Evolutionary conservation across 805 yeast genomes (phyloP).

Genomic region (Candida germanica): DNA sequence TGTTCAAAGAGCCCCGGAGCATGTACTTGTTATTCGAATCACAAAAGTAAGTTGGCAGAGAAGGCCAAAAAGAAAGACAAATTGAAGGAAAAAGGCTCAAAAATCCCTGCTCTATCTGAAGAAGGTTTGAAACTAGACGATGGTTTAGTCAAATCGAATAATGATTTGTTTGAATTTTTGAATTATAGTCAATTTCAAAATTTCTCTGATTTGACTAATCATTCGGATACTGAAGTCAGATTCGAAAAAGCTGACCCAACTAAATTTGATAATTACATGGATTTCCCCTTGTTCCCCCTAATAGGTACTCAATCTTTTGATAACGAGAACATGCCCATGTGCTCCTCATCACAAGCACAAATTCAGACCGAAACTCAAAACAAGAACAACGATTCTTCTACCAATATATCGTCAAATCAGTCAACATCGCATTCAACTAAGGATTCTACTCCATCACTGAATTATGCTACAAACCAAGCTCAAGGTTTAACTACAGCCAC

Average conservation of each 20-base stretch:
- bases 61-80: conserved; percentile 8
- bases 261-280: conserved; percentile 4
- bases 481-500: not conserved
- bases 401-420: not conserved
- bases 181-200: conserved; percentile 2
- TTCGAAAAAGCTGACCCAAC: not conserved
- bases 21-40: conserved; percentile 37
- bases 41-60: conserved; percentile 10
- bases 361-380: not conserved
- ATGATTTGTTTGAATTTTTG: conserved; percentile 8
- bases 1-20: conserved; percentile 37
- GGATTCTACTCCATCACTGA: conserved; percentile 4
- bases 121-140: conserved; percentile 3
- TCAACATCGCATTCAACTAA: not conserved
- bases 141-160: conserved; percentile 7
- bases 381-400: not conserved
- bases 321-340: conserved; percentile 33
- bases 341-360: conserved; percentile 12
- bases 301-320: conserved; percentile 39
- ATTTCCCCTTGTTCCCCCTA: conserved; percentile 41
- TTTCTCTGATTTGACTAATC: conserved; percentile 19
- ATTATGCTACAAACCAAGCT: conserved; percentile 3
- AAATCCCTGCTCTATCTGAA: conserved; percentile 1
- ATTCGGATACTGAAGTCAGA: conserved; percentile 21
- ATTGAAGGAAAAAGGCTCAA: not conserved